phyloP scores from a whole-genome alignment of 176 grass and related monocot genomes.

The Typha latifolia region DNA sequence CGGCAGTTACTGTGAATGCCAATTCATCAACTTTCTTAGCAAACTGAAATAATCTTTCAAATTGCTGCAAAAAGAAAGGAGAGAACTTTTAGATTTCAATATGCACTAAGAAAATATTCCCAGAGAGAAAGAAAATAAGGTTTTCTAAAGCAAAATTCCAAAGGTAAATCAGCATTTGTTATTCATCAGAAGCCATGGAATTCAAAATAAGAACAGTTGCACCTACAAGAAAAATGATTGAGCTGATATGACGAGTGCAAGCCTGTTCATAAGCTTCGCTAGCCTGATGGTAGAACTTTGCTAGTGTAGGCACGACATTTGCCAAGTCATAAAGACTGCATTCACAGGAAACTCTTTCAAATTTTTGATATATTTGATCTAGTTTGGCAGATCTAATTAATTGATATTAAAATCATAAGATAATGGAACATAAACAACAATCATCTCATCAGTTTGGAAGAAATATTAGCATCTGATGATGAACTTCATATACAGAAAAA shows the following conservation, averaged over 20 bases:
- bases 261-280: conserved; percentile 89
- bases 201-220: conserved; percentile 13
- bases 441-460: background rate
- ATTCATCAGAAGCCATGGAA: background rate
- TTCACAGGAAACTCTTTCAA: conserved; percentile 4
- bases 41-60: conserved; percentile 89
- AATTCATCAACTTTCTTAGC: conserved; percentile 81
- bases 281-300: conserved; percentile 85
- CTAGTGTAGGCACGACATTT: conserved; percentile 75
- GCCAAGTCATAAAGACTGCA: conserved; percentile 97
- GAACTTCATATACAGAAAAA: background rate
- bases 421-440: conserved; percentile 12
- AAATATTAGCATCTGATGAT: conserved; percentile 11
- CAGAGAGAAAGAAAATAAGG: too few relatives aligned
- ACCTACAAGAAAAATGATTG: conserved; percentile 88
- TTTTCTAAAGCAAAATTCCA: background rate
- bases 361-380: background rate
- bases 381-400: conserved; percentile 10
- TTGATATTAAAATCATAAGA: background rate
- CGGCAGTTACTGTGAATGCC: conserved; percentile 65
- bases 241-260: conserved; percentile 82
- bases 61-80: conserved; percentile 63
- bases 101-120: conserved; percentile 1
- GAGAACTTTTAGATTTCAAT: conserved; percentile 8
- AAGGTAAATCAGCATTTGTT: background rate